Conservation (phyloP, 352 stramenopile genomes). For the Phytophthora pluvialis region DNA sequence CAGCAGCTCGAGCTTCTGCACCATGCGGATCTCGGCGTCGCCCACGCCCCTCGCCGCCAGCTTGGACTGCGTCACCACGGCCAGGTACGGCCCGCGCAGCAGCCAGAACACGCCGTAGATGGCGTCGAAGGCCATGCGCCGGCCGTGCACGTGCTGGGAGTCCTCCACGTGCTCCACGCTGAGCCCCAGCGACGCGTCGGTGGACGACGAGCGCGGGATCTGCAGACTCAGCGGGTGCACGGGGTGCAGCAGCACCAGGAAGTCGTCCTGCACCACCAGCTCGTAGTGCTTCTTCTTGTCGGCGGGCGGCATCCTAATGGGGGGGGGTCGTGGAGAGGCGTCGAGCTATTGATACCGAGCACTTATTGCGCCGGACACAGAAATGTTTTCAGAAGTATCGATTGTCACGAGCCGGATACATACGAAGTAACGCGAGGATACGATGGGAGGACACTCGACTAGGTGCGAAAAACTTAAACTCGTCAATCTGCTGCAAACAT, state of each 20-base stretch:
- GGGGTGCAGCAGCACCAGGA: constrained; percentile 63
- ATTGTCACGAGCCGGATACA: not conserved
- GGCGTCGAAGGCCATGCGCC: constrained; percentile 77
- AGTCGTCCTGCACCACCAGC: constrained; percentile 79
- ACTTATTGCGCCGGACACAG: no score
- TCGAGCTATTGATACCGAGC: not conserved
- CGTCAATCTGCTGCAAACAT: not conserved
- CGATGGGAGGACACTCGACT: not conserved
- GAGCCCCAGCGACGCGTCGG: constrained; percentile 49
- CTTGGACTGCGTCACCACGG: constrained; percentile 76
- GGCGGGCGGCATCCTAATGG: constrained; percentile 13
- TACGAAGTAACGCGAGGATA: constrained; percentile 21
- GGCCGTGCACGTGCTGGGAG: constrained; percentile 71
- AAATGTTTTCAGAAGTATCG: no score
- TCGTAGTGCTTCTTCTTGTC: constrained; percentile 55
- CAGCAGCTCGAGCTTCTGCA: constrained; percentile 69
- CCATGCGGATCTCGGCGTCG: constrained; percentile 60
- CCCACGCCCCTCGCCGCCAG: constrained; percentile 55
- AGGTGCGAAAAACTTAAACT: constrained; percentile 26
- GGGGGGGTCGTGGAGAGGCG: constrained; percentile 5
- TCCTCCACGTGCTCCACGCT: constrained; percentile 66
- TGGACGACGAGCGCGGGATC: constrained; percentile 42
- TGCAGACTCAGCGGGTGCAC: constrained; percentile 57
- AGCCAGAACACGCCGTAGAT: constrained; percentile 84
- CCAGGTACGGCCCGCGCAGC: constrained; percentile 71